Percentiles rank a stretch among this genome's conserved stretches.
These are phyloP conservation scores for Cynanchum wilfordii DNA, from an alignment of 257 asterid genomes.

Conservation along the genomic window DNA sequence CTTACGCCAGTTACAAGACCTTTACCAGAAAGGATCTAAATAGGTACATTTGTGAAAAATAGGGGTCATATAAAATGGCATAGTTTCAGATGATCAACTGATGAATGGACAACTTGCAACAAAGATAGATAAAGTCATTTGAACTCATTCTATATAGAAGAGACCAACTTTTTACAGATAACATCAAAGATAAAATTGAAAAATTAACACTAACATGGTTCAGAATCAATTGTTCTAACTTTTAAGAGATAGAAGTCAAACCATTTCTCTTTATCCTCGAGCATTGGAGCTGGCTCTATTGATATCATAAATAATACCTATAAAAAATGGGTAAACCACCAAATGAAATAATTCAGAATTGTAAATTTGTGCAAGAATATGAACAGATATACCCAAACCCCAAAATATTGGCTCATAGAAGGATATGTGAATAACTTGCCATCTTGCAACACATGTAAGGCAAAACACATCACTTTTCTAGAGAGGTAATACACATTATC, in stretches of 20 bases:
- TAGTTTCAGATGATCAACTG: neutral
- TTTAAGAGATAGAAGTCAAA: constrained; percentile 35
- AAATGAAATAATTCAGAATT: constrained; percentile 8
- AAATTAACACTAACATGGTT: neutral
- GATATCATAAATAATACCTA: constrained; percentile 97
- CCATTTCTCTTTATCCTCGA: constrained; percentile 98
- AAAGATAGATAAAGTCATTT: neutral
- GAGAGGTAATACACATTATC: neutral
- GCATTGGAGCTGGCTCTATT: constrained; percentile 98
- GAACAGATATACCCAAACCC: neutral
- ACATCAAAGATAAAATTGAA: neutral
- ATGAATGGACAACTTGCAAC: neutral
- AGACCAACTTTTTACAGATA: neutral
- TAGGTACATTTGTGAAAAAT: neutral
- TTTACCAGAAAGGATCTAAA: neutral
- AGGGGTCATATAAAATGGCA: neutral
- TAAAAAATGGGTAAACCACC: constrained; percentile 33
- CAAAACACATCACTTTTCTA: neutral
- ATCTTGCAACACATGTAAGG: neutral
- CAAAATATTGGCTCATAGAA: neutral
- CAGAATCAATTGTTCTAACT: constrained; percentile 8
- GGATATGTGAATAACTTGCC: neutral
- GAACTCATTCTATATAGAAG: neutral
- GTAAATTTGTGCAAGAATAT: neutral
- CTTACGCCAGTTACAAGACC: neutral